Base-by-base conservation (phyloP, 768 basidiomycete species). In the Lactarius hatsudake region DNA sequence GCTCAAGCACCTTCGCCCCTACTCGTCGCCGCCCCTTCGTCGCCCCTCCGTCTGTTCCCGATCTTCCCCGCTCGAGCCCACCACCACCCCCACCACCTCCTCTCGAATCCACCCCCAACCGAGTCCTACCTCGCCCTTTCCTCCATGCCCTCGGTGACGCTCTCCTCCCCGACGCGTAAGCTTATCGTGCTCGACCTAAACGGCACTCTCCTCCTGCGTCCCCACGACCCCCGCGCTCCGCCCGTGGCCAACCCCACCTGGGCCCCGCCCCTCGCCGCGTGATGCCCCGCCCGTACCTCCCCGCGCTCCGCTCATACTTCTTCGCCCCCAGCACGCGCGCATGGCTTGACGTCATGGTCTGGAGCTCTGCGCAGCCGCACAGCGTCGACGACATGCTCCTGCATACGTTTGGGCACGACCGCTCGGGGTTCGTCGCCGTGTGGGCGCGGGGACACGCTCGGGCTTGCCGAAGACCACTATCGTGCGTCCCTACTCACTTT, bases 281-380 rank as follows among this genome's bases (percentile, higher is more conserved):
- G 8, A 78, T 90, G 70, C 85, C 83, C 2, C 81, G 91, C 18
- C 89, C 91, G 0, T 94, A 87, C 74, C 79, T 93, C 71, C 65
- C 76, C 5, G 75, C 87, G 1, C 90, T 93, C 71, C 73, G 81
- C 5, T 74, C 81, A 3, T 93, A 89, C 72, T 76, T 93, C 2
- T 87, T 91, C 70, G 84, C 87, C 59, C 77, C 82, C 0, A 70
- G 79, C 20, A 91, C 87, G n/a, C 79, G 76, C 40, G 71, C 72
- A 17, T 92, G 90, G 89, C 81, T 93, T 23, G 90, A 93, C 65
- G 87, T 89, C 5, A 94, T 94, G 89, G 84, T 95, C 5, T 95
- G 93, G 93, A 91, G 89, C 73, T 91, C 89, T 2, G 93, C 93
- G 5, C 90, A 93, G 73, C 90, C 91, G 2, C 87, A 87, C 59